These are phyloP conservation scores for Eremothecium gossypii DNA, from an alignment of 1,139 yeast genomes.

Conservation along the genomic window DNA sequence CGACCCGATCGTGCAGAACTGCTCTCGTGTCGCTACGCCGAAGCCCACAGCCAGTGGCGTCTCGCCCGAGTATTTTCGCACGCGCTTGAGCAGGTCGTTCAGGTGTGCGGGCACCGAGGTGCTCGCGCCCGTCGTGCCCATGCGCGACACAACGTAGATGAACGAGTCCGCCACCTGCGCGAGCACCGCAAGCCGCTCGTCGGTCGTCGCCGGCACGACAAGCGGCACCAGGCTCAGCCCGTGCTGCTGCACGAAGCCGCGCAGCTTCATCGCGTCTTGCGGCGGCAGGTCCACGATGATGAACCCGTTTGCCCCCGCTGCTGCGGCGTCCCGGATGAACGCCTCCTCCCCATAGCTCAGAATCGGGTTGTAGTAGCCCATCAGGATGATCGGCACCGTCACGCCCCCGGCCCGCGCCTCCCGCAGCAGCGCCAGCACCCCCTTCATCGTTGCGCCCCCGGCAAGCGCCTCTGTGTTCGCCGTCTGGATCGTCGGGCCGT, in stretches of 20 bases:
- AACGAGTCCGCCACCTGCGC: constrained; percentile 88
- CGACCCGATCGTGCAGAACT: constrained; percentile 68
- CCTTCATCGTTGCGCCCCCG: constrained; percentile 67
- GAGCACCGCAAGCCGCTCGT: constrained; percentile 69
- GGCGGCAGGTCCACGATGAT: constrained; percentile 95
- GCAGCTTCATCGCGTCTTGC: constrained; percentile 85
- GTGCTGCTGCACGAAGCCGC: constrained; percentile 56
- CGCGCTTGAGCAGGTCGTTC: constrained; percentile 61
- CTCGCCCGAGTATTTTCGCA: constrained; percentile 56
- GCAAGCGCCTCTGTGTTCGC: constrained; percentile 73
- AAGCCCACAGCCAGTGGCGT: constrained; percentile 94
- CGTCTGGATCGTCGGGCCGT: constrained; percentile 91
- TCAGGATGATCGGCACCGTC: constrained; percentile 75
- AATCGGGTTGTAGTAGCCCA: constrained; percentile 98
- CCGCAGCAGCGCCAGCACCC: constrained; percentile 59
- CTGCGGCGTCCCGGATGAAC: constrained; percentile 64
- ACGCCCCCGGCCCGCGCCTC: constrained; percentile 78
- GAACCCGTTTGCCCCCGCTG: constrained; percentile 92
- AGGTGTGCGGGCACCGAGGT: constrained; percentile 56
- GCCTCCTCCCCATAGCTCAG: constrained; percentile 81
- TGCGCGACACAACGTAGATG: constrained; percentile 89
- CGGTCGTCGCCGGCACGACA: constrained; percentile 94
- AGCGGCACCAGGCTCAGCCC: constrained; percentile 84
- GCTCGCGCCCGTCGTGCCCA: constrained; percentile 94
- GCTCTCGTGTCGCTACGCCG: constrained; percentile 92